These are phyloP conservation scores for Singerocomus inundabilis DNA, from an alignment of 1,284 basidiomycete genomes.

Conservation along the genomic window DNA sequence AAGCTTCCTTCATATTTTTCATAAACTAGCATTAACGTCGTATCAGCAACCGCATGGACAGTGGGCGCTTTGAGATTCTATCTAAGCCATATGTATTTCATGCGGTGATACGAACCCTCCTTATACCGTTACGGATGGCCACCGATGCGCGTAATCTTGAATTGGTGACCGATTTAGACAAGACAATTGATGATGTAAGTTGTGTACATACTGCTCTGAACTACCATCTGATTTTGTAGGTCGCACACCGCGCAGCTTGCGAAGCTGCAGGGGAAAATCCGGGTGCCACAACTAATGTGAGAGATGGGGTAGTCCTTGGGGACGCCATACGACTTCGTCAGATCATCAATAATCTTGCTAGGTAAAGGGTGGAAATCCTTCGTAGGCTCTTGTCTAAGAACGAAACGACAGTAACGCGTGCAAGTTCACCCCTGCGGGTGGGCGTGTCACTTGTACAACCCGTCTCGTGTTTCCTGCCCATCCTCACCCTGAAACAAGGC, in stretches of 20 bases:
- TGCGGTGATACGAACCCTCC: slow-evolving; percentile 76
- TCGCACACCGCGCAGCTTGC: slow-evolving; percentile 55
- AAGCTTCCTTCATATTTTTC: slow-evolving; percentile 24
- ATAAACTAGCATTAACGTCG: not conserved
- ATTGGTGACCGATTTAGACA: slow-evolving; percentile 71
- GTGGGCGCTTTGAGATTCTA: slow-evolving; percentile 73
- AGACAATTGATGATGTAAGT: slow-evolving; percentile 65
- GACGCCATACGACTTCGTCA: slow-evolving; percentile 82
- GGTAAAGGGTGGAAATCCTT: slow-evolving; percentile 39
- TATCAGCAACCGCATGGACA: slow-evolving; percentile 65
- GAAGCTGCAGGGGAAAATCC: slow-evolving; percentile 52
- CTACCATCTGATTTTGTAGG: slow-evolving; percentile 32
- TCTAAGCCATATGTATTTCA: slow-evolving; percentile 82
- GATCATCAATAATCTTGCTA: slow-evolving; percentile 75
- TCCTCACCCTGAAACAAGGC: slow-evolving; percentile 14
- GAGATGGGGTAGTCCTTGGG: slow-evolving; percentile 68
- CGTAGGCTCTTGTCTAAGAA: not conserved
- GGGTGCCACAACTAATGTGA: slow-evolving; percentile 44
- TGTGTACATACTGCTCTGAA: slow-evolving; percentile 15
- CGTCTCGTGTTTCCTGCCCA: slow-evolving; percentile 44
- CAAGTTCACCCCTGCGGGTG: slow-evolving; percentile 79
- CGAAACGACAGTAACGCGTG: slow-evolving; percentile 57
- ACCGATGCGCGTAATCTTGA: slow-evolving; percentile 70
- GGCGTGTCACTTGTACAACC: slow-evolving; percentile 61
- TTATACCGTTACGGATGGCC: slow-evolving; percentile 73